These are phyloP conservation scores for Quercus suber DNA, from an alignment of 306 rosid genomes.

Conservation along the genomic window DNA sequence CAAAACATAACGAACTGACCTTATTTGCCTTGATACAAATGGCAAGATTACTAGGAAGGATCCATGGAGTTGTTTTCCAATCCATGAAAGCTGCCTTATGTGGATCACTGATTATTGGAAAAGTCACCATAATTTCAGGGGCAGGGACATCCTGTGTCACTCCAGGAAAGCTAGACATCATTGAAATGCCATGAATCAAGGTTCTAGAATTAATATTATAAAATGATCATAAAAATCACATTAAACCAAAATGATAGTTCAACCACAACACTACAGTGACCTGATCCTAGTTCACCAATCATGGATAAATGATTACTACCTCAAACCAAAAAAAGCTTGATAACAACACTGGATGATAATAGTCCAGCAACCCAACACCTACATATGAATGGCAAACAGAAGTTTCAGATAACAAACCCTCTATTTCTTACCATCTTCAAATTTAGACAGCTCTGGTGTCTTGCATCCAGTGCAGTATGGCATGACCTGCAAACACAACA, in stretches of 20 bases:
- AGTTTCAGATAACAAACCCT: constrained; percentile 45
- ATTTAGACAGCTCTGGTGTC: constrained; percentile 78
- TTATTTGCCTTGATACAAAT: constrained; percentile 81
- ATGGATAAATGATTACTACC: too few relatives aligned
- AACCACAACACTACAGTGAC: neutral
- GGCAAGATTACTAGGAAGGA: constrained; percentile 93
- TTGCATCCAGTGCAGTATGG: constrained; percentile 95
- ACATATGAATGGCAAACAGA: constrained; percentile 8
- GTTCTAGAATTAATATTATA: neutral
- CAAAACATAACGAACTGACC: constrained; percentile 47
- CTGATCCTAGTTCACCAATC: neutral
- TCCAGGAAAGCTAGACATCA: constrained; percentile 15
- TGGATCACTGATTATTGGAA: constrained; percentile 67
- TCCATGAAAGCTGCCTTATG: constrained; percentile 75
- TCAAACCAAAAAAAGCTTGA: neutral
- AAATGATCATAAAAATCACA: neutral
- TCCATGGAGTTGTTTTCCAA: constrained; percentile 99
- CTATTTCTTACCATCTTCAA: constrained; percentile 89
- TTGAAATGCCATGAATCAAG: constrained; percentile 2
- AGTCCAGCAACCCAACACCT: neutral
- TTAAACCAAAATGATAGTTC: neutral
- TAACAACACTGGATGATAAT: neutral
- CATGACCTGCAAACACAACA: constrained; percentile 62
- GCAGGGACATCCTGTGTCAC: constrained; percentile 74
- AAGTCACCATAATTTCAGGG: constrained; percentile 81